Conservation (phyloP, 352 stramenopile genomes). For the Phytopythium aichiense region DNA sequence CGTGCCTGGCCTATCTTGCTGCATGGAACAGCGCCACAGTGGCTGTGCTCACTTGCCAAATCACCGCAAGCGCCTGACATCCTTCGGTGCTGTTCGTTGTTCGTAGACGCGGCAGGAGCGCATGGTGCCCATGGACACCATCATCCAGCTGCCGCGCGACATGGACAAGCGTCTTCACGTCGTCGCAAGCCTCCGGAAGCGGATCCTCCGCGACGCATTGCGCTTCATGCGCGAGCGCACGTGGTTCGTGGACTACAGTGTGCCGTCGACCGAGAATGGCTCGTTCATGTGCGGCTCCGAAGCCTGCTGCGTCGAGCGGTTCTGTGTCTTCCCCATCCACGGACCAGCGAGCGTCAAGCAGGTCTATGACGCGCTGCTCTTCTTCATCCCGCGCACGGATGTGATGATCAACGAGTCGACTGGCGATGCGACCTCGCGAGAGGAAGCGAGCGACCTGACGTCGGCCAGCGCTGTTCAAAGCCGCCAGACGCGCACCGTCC, state of each 20-base stretch:
- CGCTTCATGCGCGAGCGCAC: conserved; percentile 23
- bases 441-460: conserved; percentile 10
- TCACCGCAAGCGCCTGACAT: neutral
- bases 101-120: conserved; percentile 19
- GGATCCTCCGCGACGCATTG: conserved; percentile 18
- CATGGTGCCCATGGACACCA: conserved; percentile 22
- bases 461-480: conserved; percentile 8
- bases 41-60: neutral
- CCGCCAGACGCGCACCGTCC: conserved; percentile 17
- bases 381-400: conserved; percentile 30
- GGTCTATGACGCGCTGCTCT: conserved; percentile 23
- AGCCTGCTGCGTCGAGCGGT: conserved; percentile 18
- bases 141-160: conserved; percentile 19
- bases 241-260: conserved; percentile 14
- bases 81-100: neutral
- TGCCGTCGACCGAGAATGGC: conserved; percentile 5
- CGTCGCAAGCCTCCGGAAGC: conserved; percentile 7
- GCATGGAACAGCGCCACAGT: neutral
- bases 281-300: neutral
- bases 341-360: conserved; percentile 13
- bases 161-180: conserved; percentile 10
- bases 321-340: conserved; percentile 23
- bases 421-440: conserved; percentile 23
- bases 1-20: neutral
- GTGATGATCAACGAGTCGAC: conserved; percentile 40